Base-by-base conservation (phyloP, 2,329 filamentous ascomycete species). In the Aureobasidium sp. region DNA sequence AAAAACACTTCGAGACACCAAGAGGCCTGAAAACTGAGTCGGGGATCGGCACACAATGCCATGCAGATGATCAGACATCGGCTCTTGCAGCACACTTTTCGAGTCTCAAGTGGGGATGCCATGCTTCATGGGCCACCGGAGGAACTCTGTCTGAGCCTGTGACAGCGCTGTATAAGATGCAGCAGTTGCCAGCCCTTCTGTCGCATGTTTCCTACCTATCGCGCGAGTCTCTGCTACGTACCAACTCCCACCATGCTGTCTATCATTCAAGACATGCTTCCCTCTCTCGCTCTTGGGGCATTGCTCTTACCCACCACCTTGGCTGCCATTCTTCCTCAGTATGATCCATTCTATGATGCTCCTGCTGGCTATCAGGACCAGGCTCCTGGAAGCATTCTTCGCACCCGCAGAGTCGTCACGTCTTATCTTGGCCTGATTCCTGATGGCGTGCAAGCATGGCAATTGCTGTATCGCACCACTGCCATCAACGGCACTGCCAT, bases 271-370 rank as follows among this genome's bases (percentile, higher is more conserved):
- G 16, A 59, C 55, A 59, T 59, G 32, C 44, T 59, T 25, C 55
- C 45, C 21, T 21, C 44, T 5, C 21, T 59, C 13, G 44, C 44
- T 49, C 7, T 59, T 9, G 13, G 44, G 25, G 34, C 16, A 5
- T 16, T 59, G 42, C 36, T 59, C 9, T 41, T 49, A 34, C 55
- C 55, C 9, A 29, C 25, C 6, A 49, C 55, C 9, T 29, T 59
- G 21, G 55, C 55, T 25, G 55, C 58, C 2, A 36, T 52, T 11
- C 58, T 49, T 29, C 68, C 67, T 13, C 53, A 59, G 6, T 47
- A 63, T 15, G 69, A 71, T 47, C 69, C 68, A 1, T 71, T 71
- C 64, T 71, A 71, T 32, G 10, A 58, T 13, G 66, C 69, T 2
- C 69, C 69, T 27, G 59, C 64, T 47, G 67, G 67, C 27, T 68